These are phyloP conservation scores for Coniosporium tulheliwenetii DNA, from an alignment of 2,329 filamentous ascomycete genomes.

Conservation along the genomic window DNA sequence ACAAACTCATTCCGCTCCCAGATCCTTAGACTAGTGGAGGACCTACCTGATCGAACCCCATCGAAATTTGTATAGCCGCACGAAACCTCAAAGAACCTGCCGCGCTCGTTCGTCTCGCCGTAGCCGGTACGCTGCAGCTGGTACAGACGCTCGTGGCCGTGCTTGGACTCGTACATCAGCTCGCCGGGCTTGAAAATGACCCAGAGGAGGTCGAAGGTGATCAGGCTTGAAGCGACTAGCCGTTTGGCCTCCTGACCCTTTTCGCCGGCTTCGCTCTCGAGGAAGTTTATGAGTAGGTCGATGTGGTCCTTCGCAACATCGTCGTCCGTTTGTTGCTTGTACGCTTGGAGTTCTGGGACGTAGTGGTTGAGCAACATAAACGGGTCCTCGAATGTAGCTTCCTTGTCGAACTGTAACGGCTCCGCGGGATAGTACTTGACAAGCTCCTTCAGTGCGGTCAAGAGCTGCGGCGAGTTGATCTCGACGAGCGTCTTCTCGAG, in stretches of 20 bases:
- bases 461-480: constrained; percentile 17
- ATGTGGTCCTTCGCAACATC: constrained; percentile 16
- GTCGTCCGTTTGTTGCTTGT: constrained; percentile 11
- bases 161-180: constrained; percentile 11
- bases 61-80: constrained; percentile 18
- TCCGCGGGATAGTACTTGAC: constrained; percentile 31
- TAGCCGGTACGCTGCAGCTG: constrained; percentile 14
- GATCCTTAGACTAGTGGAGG: constrained; percentile 10
- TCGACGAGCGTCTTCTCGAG: constrained; percentile 9
- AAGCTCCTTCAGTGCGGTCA: constrained; percentile 32
- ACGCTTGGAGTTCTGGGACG: constrained; percentile 24
- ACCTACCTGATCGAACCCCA: constrained; percentile 13
- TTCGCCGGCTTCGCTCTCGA: constrained; percentile 10
- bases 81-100: constrained; percentile 12
- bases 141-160: constrained; percentile 15
- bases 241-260: constrained; percentile 12
- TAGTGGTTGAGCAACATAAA: constrained; percentile 35
- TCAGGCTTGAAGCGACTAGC: constrained; percentile 14
- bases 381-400: constrained; percentile 26
- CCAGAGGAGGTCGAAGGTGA: constrained; percentile 24
- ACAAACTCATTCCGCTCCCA: constrained; percentile 6
- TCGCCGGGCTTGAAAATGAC: constrained; percentile 23
- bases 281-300: constrained; percentile 15
- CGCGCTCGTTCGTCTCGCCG: constrained; percentile 7
- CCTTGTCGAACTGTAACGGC: constrained; percentile 13